phyloP scores from a whole-genome alignment of 257 asterid genomes.

The Plectranthus barbatus region DNA sequence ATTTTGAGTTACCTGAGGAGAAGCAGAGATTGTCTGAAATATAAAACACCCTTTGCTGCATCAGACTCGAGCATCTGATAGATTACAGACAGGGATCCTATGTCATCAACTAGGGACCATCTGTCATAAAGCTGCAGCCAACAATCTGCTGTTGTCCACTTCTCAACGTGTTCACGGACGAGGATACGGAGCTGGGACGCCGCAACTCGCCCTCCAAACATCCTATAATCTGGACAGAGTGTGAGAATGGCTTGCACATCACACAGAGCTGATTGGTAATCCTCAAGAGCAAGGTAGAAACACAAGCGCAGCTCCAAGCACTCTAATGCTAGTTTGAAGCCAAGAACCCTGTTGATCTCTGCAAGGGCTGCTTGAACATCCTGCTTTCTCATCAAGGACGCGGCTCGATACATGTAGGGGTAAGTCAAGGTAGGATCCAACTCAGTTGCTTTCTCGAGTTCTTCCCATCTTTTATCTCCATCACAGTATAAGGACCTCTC shows the following conservation, averaged over 20 bases:
- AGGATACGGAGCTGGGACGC: slow-evolving; percentile 85
- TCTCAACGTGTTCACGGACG: slow-evolving; percentile 85
- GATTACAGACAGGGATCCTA: slow-evolving; percentile 92
- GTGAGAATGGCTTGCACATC: slow-evolving; percentile 95
- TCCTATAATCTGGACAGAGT: slow-evolving; percentile 68
- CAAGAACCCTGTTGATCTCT: slow-evolving; percentile 82
- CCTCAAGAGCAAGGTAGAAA: slow-evolving; percentile 80
- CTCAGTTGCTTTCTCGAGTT: slow-evolving; percentile 77
- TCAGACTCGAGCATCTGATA: slow-evolving; percentile 98
- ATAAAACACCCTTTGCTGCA: slow-evolving; percentile 83
- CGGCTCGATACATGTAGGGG: slow-evolving; percentile 97
- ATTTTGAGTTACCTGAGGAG: slow-evolving; percentile 81
- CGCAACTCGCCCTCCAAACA: slow-evolving; percentile 82
- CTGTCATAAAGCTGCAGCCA: slow-evolving; percentile 94
- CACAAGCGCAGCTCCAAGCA: slow-evolving; percentile 94
- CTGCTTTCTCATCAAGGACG: slow-evolving; percentile 80
- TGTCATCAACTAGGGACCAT: slow-evolving; percentile 96
- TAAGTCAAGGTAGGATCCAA: slow-evolving; percentile 91
- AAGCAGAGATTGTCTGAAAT: slow-evolving; percentile 90
- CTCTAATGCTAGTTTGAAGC: slow-evolving; percentile 87
- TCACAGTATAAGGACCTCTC: slow-evolving; percentile 85
- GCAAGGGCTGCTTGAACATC: slow-evolving; percentile 67
- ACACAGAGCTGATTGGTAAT: slow-evolving; percentile 77
- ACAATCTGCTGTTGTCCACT: slow-evolving; percentile 96
- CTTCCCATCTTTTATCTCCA: slow-evolving; percentile 44